Base-by-base conservation (phyloP, 2,329 filamentous ascomycete genomes). In the Diplodia mutila region DNA sequence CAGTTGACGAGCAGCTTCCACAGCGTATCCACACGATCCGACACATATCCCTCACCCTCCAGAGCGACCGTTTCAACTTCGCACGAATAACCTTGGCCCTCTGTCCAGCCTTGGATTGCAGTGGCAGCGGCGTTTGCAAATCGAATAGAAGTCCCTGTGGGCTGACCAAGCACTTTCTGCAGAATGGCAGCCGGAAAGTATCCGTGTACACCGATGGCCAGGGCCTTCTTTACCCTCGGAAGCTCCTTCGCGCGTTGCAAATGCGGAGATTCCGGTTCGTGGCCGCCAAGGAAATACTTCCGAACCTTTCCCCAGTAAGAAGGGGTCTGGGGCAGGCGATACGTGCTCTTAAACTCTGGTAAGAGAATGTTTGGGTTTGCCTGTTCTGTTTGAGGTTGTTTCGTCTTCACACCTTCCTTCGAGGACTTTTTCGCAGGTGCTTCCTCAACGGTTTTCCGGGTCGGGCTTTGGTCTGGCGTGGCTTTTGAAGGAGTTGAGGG, bases 1-100 rank as follows among this genome's bases (percentile, higher is more conserved):
- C 93, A 97, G 77, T 97, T 97, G 32, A 97, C 84, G 66, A 99
- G 84, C 11, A 98, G 84, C 78, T 94, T 97, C 95, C 95, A 99
- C 7, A 99, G 82, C 48, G 96, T 91, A 69, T 96, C 91, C 1
- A 98, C 93, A 7, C 95, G 87, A 70, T 98, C 94, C 2, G 87
- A 87, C 55, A 99, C 95, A 76, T 92, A 93, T 27, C 95, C 95
- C 79, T 99, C 95, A 25, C 94, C 94, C 80, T 99, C 95, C 0
- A 99, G 85, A 0, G 94, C 93, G 16, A 98, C 91, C 76, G 96
- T 97, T 75, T 97, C 93, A 66, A 99, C 92, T 72, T 96, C 91
- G 70, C 93, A 91, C 2, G 85, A 81, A 69, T 90, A 93, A 0
- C 91, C 90, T 71, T 92, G 87, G 14, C 83, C 83, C 65, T 92